Percentiles rank a stretch among this genome's conserved stretches.
Evolutionary conservation across 169 alveolate species (phyloP).

Genomic region (Eimeria maxima): DNA sequence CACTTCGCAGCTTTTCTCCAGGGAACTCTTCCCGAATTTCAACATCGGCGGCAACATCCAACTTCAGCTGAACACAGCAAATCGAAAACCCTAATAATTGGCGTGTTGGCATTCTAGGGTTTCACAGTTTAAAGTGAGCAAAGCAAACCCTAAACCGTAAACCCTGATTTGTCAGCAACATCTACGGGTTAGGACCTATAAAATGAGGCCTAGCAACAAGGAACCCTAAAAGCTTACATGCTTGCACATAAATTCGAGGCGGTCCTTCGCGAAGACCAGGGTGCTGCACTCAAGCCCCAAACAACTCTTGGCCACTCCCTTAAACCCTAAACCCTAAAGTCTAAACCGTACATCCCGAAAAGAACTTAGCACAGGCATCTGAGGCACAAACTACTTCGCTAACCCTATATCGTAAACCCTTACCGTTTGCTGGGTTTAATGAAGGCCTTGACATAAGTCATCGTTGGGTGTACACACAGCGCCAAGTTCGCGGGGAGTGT

Average conservation of each 20-base stretch:
- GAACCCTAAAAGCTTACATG: conserved; percentile 6
- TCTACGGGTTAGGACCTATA: no score
- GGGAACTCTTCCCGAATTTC: conserved; percentile 22
- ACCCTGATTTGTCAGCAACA: no score
- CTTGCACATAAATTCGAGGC: conserved; percentile 68
- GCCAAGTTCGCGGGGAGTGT: conserved; percentile 99
- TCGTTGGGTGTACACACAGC: conserved; percentile 96
- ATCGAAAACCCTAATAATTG: no score
- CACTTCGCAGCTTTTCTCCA: conserved; percentile 34
- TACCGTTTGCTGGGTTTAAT: conserved; percentile 34
- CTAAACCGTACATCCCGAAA: no score
- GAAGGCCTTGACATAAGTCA: conserved; percentile 93
- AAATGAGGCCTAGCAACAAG: no score
- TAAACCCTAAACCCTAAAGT: neutral
- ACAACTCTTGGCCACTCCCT: neutral
- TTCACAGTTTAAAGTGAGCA: no score
- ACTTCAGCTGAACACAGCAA: neutral
- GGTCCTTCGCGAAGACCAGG: conserved; percentile 65
- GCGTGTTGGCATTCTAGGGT: no score
- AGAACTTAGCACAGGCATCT: no score
- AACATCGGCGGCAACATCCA: conserved; percentile 16
- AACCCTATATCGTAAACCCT: neutral
- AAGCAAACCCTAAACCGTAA: neutral
- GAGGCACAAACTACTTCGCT: no score
- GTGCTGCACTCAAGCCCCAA: conserved; percentile 20